Base-by-base conservation (phyloP, 2,329 filamentous ascomycete species). In the Microcera coccophila region DNA sequence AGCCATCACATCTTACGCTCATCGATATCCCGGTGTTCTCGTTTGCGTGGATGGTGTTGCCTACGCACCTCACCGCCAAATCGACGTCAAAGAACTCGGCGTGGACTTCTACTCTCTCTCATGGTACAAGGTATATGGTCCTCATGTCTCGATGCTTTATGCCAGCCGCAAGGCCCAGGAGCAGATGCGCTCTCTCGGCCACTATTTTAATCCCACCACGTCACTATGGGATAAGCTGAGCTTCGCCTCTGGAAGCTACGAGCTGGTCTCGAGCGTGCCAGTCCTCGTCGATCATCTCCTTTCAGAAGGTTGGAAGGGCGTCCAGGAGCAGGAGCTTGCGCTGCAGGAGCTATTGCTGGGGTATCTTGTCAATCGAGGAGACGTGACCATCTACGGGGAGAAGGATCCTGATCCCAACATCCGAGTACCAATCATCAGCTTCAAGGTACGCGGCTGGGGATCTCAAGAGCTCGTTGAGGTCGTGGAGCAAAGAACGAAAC, bases 121-220 rank as follows among this genome's bases (percentile, higher is more conserved):
- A 1, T 90, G 85, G 86, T 90, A 90, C 66, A 91, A 91, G 62
- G 79, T 90, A 2, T 90, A 85, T 58, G 87, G 86, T 0, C 86
- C 87, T 1, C 87, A 90, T 53, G 72, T 90, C 2, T 75, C 85
- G 0, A 76, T 84, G 49, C 68, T 91, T 1, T 91, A 88, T 58
- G 84, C 77, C 4, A 78, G 78, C 18, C 68, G 69, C 4, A 57
- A 63, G 0, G 81, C 79, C 0, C 79, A 84, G 46, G 57, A 73
- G 14, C 62, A 73, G 36, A 68, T 89, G 41, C 65, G 65, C 4
- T 77, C 79, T 0, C 53, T 73, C 1, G 76, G 78, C 1, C 84
- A 88, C 58, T 87, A 76, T 66, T 89, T 89, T 71, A 87, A 86
- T 54, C 63, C 72, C 0, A 61, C 67, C 3, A 64, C 69, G 5